Percentiles rank a stretch among this genome's conserved stretches.
Evolutionary conservation across 768 basidiomycete genomes (phyloP).

Genomic region (Agrocybe pediades): DNA sequence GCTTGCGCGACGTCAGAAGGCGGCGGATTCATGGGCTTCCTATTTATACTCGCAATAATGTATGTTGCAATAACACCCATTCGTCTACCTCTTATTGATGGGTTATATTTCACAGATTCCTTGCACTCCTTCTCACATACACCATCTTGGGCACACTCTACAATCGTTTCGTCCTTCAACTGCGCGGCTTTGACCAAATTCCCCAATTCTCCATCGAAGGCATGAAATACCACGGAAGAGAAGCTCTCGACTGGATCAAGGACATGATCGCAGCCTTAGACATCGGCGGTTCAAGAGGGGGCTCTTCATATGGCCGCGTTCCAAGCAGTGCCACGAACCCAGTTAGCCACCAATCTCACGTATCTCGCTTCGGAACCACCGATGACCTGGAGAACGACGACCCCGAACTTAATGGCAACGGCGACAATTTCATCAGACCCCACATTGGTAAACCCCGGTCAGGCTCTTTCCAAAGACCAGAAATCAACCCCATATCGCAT

Average conservation of each 20-base stretch:
- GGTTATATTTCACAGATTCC: slow-evolving; percentile 37
- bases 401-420: neutral
- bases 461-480: slow-evolving; percentile 20
- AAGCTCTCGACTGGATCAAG: slow-evolving; percentile 46
- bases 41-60: slow-evolving; percentile 60
- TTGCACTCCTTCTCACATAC: slow-evolving; percentile 63
- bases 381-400: slow-evolving; percentile 20
- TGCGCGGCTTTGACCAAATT: slow-evolving; percentile 72
- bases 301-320: slow-evolving; percentile 14
- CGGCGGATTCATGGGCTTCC: slow-evolving; percentile 48
- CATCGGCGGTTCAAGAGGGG: slow-evolving; percentile 15
- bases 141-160: slow-evolving; percentile 72
- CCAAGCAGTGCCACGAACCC: slow-evolving; percentile 34
- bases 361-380: slow-evolving; percentile 18
- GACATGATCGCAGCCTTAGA: slow-evolving; percentile 32
- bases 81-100: neutral
- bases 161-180: slow-evolving; percentile 74
- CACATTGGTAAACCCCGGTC: slow-evolving; percentile 19
- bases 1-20: slow-evolving; percentile 74
- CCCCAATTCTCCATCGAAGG: slow-evolving; percentile 62
- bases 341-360: slow-evolving; percentile 40
- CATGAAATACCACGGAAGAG: slow-evolving; percentile 47
- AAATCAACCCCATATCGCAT: slow-evolving; percentile 46
- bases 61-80: slow-evolving; percentile 35
- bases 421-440: slow-evolving; percentile 30